Evolutionary conservation across 768 basidiomycete genomes (phyloP).

Genomic region (Neoboletus subvelutipes): DNA sequence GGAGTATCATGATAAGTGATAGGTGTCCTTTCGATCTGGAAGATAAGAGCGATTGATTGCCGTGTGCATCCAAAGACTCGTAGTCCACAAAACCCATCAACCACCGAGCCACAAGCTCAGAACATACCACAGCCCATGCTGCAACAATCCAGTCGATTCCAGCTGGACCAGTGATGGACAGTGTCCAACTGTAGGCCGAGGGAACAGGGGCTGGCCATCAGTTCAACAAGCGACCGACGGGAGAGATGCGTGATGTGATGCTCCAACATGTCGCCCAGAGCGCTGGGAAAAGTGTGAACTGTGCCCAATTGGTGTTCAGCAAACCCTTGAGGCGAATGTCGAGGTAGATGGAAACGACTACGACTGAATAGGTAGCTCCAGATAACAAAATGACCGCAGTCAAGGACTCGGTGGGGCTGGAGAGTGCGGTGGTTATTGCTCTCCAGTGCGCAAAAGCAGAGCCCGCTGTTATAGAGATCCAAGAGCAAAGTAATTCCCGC

Average conservation of each 20-base stretch:
- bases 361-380: slow-evolving; percentile 42
- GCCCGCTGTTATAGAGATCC: slow-evolving; percentile 39
- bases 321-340: slow-evolving; percentile 37
- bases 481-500: slow-evolving; percentile 35
- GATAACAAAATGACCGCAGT: slow-evolving; percentile 45
- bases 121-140: slow-evolving; percentile 70
- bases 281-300: slow-evolving; percentile 60
- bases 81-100: slow-evolving; percentile 44
- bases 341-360: slow-evolving; percentile 40
- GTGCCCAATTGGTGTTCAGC: slow-evolving; percentile 38
- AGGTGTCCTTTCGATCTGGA: slow-evolving; percentile 29
- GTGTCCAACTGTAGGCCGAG: slow-evolving; percentile 63
- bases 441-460: slow-evolving; percentile 42
- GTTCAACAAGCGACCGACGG: slow-evolving; percentile 66
- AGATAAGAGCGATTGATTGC: slow-evolving; percentile 14
- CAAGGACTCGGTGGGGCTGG: slow-evolving; percentile 49
- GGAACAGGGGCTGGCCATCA: slow-evolving; percentile 60
- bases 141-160: slow-evolving; percentile 73
- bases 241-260: slow-evolving; percentile 51
- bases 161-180: slow-evolving; percentile 53
- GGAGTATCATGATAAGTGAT: slow-evolving; percentile 41
- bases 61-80: slow-evolving; percentile 11
- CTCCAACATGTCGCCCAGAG: slow-evolving; percentile 70
- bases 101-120: slow-evolving; percentile 55
- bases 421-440: slow-evolving; percentile 55